Base-by-base conservation (phyloP, 31 red algal genomes). In the Odonthalia washingtoniensis region DNA sequence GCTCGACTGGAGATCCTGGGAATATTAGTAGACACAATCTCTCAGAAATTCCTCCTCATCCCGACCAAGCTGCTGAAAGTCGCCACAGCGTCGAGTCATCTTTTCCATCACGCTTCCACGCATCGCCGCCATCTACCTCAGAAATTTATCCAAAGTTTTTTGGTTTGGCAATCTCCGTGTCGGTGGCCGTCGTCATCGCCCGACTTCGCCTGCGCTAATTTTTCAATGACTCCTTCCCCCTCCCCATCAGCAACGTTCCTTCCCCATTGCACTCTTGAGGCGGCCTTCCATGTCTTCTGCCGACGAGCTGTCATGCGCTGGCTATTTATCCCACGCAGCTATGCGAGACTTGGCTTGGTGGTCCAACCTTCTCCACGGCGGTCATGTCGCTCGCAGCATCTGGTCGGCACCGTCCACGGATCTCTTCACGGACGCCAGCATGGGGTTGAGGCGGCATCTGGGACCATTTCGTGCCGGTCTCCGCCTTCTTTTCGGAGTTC, bases 361-460 rank as follows among this genome's bases (percentile, higher is more conserved):
- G 74, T 14, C 40, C 36, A 46, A 16, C 31, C 31, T 77, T 40
- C 40, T 6, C 40, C 6, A 6, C 6, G 46, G 46, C 39, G 36
- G 36, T 16, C 39, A 46, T 30, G 74, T 77, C 16, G 74, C 36
- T 16, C 36, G 74, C 34, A 6, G 16, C 31, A 16, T 77, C 14
- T 77, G 74, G 74, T 16, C 31, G 6, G 16, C 34, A 16, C 40
- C 40, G 36, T 14, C 9, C 74, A 40, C 33, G 17, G 12, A 5
- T 16, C 36, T 77, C 31, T 46, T 46, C 40, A 77, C 74, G 16
- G 74, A 77, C 74, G 74, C 74, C 31, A 77, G 74, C 40, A 77
- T 40, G 74, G 18, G 74, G 74, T 6, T 77, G 74, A 40, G 74
- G 74, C 27, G 74, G 36, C 14, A 16, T 30, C 6, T 77, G 31